These are phyloP conservation scores for Apium graveolens DNA, from an alignment of 129 eudicot genomes.

Conservation along the genomic window DNA sequence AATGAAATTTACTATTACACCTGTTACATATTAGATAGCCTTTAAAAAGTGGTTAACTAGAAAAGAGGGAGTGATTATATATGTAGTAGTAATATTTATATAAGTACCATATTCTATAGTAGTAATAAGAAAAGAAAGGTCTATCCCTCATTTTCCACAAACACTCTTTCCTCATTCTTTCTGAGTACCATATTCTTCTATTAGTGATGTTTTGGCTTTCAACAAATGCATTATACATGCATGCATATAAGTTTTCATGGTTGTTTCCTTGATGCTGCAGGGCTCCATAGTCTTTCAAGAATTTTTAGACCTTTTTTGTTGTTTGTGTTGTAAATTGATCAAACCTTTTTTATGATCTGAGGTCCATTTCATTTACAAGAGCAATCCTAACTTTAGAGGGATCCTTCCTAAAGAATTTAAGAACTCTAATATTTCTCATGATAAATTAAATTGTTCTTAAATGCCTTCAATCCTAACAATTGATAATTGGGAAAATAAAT, in stretches of 20 bases:
- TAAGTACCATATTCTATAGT: too few relatives aligned
- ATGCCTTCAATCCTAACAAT: too few relatives aligned
- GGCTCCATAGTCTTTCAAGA: neutral
- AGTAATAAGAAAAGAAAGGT: neutral
- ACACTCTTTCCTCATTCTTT: conserved; percentile 1
- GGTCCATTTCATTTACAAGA: too few relatives aligned
- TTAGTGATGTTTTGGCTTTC: neutral
- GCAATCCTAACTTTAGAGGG: too few relatives aligned
- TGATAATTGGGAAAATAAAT: too few relatives aligned
- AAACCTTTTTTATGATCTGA: too few relatives aligned
- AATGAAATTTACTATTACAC: neutral
- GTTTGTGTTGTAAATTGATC: too few relatives aligned
- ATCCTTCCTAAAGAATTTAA: too few relatives aligned
- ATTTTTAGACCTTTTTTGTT: neutral
- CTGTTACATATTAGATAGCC: neutral
- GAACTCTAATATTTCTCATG: too few relatives aligned
- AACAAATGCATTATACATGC: neutral
- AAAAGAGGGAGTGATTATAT: neutral
- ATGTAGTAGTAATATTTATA: too few relatives aligned
- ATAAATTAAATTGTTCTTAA: too few relatives aligned
- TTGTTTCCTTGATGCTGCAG: neutral
- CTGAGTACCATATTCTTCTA: neutral
- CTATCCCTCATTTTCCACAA: neutral
- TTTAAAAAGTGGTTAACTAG: neutral
- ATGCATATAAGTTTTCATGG: neutral